phyloP scores from a whole-genome alignment of 192 early-diverging fungal species.

The Coemansia sp. region DNA sequence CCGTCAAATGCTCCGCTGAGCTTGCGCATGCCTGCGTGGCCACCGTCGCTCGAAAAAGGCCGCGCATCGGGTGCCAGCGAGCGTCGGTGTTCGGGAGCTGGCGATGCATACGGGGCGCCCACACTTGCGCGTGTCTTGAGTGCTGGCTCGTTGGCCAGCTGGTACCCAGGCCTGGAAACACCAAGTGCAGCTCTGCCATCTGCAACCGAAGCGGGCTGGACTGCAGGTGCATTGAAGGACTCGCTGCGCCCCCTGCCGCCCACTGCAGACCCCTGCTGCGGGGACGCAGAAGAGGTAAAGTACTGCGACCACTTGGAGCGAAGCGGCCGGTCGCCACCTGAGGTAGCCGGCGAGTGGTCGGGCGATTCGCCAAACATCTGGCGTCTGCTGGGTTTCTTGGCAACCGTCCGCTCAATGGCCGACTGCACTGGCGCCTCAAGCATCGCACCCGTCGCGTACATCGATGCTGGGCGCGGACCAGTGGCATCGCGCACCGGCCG shows the following conservation, averaged over 20 bases:
- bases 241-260: constrained; percentile 27
- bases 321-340: constrained; percentile 15
- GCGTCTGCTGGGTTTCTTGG: constrained; percentile 12
- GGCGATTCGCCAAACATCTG: constrained; percentile 10
- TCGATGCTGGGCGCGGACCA: constrained; percentile 30
- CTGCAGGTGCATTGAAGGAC: constrained; percentile 9
- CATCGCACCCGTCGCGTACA: constrained; percentile 27
- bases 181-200: background rate
- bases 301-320: constrained; percentile 52
- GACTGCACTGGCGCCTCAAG: constrained; percentile 40
- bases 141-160: background rate
- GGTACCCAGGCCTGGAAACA: background rate
- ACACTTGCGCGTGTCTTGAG: background rate
- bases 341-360: constrained; percentile 4
- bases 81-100: constrained; percentile 1
- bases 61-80: background rate
- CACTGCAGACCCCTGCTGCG: constrained; percentile 8
- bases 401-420: constrained; percentile 39
- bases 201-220: background rate
- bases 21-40: constrained; percentile 10
- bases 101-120: background rate
- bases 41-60: constrained; percentile 15
- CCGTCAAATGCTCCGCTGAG: constrained; percentile 29
- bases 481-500: constrained; percentile 37
- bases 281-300: constrained; percentile 37